Evolutionary conservation across 2,329 filamentous ascomycete species (phyloP).

Genomic region (Diaporthe vaccinii): DNA sequence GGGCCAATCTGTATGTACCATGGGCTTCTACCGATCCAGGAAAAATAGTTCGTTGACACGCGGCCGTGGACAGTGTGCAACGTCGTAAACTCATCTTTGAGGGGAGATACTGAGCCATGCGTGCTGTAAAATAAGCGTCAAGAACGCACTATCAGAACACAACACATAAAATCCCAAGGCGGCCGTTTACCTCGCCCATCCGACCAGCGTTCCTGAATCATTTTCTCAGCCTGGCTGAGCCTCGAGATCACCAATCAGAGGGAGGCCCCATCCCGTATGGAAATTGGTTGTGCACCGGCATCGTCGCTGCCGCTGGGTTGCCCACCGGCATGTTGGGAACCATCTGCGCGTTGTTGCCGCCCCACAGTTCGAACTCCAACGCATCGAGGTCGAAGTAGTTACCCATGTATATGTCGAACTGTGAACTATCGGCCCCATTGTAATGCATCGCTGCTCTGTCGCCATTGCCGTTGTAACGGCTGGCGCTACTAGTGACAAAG

Average conservation of each 20-base stretch:
- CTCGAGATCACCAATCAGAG: conserved; percentile 43
- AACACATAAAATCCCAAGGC: not conserved
- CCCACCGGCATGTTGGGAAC: conserved; percentile 12
- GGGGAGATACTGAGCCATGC: conserved; percentile 27
- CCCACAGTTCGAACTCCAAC: conserved; percentile 63
- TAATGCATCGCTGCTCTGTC: conserved; percentile 25
- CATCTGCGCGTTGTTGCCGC: conserved; percentile 42
- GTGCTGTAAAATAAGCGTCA: not conserved
- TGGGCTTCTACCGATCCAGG: not conserved
- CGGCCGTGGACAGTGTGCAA: not conserved
- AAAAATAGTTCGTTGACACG: not conserved
- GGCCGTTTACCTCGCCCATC: not conserved
- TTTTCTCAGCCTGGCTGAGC: not conserved
- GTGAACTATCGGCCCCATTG: conserved; percentile 43
- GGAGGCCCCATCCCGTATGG: conserved; percentile 45
- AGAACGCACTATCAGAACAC: conserved; percentile 11
- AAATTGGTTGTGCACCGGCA: conserved; percentile 37
- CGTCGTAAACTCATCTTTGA: conserved; percentile 16
- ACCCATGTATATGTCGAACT: conserved; percentile 59
- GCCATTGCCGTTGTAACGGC: conserved; percentile 2
- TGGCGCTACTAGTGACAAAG: not conserved
- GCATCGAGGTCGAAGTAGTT: conserved; percentile 59
- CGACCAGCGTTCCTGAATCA: not conserved
- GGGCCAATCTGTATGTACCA: conserved; percentile 10
- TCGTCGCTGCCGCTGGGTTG: not conserved